Base-by-base conservation (phyloP, 2,329 filamentous ascomycete species). In the Metarhizium anisopliae region DNA sequence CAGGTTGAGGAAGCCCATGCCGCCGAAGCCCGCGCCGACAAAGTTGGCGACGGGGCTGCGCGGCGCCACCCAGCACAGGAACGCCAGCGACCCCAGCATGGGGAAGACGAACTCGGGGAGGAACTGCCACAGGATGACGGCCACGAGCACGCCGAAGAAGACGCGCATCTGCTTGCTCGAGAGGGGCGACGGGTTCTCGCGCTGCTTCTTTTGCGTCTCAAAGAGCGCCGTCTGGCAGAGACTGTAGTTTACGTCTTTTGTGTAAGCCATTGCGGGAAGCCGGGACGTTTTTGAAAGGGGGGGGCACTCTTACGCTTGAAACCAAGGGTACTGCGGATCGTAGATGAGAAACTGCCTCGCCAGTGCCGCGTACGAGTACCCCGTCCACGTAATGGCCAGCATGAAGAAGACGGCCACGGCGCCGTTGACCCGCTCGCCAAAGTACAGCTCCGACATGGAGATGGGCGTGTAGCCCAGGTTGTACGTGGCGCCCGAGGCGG, bases 41-140 rank as follows among this genome's bases (percentile, higher is more conserved):
- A 84, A 85, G 61, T 84, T 85, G 58, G 80, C 81, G 0, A 77
- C 72, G 2, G 73, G 66, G 60, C 83, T 84, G 16, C 73, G 72
- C 1, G 81, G 81, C 2, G 82, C 81, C 2, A 85, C 80, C 82
- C 82, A 85, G 67, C 82, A 85, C 5, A 85, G 72, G 52, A 84
- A 83, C 2, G 82, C 80, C 7, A 85, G 70, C 0, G 82, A 84
- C 7, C 76, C 79, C 1, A 82, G 70, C 64, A 85, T 79, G 0
- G 81, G 81, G 56, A 84, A 84, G 1, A 78, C 73, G 53, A 76
- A 85, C 63, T 85, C 81, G 0, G 82, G 82, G 0, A 85, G 66
- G 58, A 85, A 84, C 56, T 85, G 81, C 82, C 82, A 85, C 0
- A 82, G 59, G 0, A 76, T 80, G 54, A 83, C 72, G 4, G 72